Evolutionary conservation across 495 filamentous ascomycete species (phyloP).

Genomic region (Lophiostoma macrostomum): DNA sequence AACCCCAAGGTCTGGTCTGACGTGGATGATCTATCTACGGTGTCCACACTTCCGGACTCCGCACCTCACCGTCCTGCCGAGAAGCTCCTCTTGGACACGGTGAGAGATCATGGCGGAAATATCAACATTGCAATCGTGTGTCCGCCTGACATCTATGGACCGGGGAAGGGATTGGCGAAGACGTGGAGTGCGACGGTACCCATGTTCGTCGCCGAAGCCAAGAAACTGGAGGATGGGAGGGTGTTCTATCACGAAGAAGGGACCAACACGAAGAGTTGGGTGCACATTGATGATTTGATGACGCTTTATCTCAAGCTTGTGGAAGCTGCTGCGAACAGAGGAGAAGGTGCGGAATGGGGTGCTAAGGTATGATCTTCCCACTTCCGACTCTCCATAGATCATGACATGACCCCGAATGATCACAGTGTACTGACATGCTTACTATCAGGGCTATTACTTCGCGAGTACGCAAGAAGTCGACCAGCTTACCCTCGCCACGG

Average conservation of each 20-base stretch:
- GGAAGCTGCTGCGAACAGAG: conserved; percentile 30
- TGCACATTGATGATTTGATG: conserved; percentile 36
- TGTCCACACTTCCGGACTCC: conserved; percentile 23
- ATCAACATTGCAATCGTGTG: conserved; percentile 33
- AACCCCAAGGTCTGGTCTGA: conserved; percentile 39
- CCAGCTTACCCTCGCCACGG: conserved; percentile 26
- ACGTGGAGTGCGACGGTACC: conserved; percentile 19
- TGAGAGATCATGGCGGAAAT: conserved; percentile 22
- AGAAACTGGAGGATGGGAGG: neutral
- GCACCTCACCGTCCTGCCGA: conserved; percentile 31
- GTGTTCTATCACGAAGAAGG: conserved; percentile 31
- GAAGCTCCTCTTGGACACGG: conserved; percentile 20
- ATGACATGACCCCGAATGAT: too few species aligned
- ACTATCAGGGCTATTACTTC: conserved; percentile 35
- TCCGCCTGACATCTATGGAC: conserved; percentile 37
- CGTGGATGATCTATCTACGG: conserved; percentile 19
- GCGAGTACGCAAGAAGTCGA: conserved; percentile 27
- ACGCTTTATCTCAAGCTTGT: conserved; percentile 25
- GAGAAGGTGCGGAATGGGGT: conserved; percentile 20
- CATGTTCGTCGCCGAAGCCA: conserved; percentile 7
- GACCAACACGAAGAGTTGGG: conserved; percentile 28
- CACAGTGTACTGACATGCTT: neutral
- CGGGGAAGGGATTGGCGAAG: conserved; percentile 15
- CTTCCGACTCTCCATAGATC: neutral
- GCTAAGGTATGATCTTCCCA: conserved; percentile 14